Percentiles rank a stretch among this genome's conserved stretches.
These are phyloP conservation scores for Atalantia buxifolia DNA, from an alignment of 345 rosid genomes.

Conservation along the genomic window DNA sequence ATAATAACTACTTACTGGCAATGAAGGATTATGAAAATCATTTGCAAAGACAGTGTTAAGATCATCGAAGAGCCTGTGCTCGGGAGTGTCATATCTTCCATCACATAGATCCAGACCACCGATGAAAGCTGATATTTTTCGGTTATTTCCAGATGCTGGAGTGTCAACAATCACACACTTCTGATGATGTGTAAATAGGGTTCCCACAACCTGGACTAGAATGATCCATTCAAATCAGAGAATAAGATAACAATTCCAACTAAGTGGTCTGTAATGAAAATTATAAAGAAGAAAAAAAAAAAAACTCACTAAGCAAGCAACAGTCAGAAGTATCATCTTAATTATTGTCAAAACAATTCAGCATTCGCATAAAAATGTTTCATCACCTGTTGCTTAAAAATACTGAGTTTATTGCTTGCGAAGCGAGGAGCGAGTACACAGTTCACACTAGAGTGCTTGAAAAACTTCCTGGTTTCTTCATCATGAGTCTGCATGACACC, in stretches of 20 bases:
- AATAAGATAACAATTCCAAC: constrained; percentile 9
- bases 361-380: constrained; percentile 9
- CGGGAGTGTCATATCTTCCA: constrained; percentile 81
- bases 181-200: constrained; percentile 73
- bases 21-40: constrained; percentile 66
- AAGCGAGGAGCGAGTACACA: constrained; percentile 75
- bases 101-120: constrained; percentile 73
- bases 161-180: constrained; percentile 64
- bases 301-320: neutral
- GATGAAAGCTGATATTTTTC: constrained; percentile 64
- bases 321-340: neutral
- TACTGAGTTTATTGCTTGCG: constrained; percentile 66
- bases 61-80: constrained; percentile 54
- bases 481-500: constrained; percentile 85
- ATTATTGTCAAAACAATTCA: neutral
- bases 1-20: constrained; percentile 38
- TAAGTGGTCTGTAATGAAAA: constrained; percentile 2
- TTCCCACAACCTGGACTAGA: constrained; percentile 76
- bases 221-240: constrained; percentile 18
- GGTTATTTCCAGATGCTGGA: constrained; percentile 49
- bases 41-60: constrained; percentile 47
- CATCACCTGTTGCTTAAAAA: constrained; percentile 67
- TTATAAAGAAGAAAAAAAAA: too few species aligned
- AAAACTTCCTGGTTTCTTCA: constrained; percentile 65
- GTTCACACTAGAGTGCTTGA: constrained; percentile 50